Evolutionary conservation across 805 yeast species (phyloP).

Genomic region (Kuraishia hungarica): DNA sequence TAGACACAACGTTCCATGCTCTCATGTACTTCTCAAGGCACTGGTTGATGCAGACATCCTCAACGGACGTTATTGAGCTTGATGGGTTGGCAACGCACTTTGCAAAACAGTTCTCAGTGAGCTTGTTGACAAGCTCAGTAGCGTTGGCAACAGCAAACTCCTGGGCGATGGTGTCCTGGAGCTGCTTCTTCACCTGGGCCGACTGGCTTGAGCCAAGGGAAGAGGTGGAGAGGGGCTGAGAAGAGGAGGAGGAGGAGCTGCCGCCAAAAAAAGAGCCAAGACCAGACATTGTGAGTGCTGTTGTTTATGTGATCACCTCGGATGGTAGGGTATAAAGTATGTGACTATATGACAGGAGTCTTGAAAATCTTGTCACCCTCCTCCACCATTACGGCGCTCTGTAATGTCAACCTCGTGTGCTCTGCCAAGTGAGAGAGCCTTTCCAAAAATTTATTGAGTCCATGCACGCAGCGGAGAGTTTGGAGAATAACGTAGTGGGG

Average conservation of each 20-base stretch:
- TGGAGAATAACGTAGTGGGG: neutral
- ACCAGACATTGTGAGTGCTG: neutral
- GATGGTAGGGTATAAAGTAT: too few relatives aligned
- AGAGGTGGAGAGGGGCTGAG: constrained; percentile 1
- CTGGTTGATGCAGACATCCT: constrained; percentile 61
- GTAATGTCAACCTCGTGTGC: too few relatives aligned
- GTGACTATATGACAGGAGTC: too few relatives aligned
- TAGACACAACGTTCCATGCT: constrained; percentile 82
- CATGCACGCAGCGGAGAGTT: neutral
- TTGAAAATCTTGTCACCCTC: too few relatives aligned
- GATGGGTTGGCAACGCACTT: constrained; percentile 66
- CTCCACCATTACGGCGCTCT: too few relatives aligned
- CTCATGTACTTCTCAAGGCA: constrained; percentile 85
- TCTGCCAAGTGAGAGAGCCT: neutral
- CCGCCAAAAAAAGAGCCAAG: constrained; percentile 3
- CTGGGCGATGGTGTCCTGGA: constrained; percentile 64
- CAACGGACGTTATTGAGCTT: constrained; percentile 33
- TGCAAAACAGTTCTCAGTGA: constrained; percentile 82
- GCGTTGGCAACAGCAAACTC: constrained; percentile 92
- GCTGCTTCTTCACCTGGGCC: constrained; percentile 46
- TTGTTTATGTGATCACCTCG: neutral
- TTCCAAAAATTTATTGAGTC: neutral
- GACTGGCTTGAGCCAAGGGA: constrained; percentile 13
- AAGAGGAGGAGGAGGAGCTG: neutral
- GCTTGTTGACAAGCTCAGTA: constrained; percentile 73